A percentile compares a stretch with the other conserved stretches of the same genome.
Conservation (phyloP, 1,284 basidiomycete genomes). For the Taiwanofungus camphoratus region DNA sequence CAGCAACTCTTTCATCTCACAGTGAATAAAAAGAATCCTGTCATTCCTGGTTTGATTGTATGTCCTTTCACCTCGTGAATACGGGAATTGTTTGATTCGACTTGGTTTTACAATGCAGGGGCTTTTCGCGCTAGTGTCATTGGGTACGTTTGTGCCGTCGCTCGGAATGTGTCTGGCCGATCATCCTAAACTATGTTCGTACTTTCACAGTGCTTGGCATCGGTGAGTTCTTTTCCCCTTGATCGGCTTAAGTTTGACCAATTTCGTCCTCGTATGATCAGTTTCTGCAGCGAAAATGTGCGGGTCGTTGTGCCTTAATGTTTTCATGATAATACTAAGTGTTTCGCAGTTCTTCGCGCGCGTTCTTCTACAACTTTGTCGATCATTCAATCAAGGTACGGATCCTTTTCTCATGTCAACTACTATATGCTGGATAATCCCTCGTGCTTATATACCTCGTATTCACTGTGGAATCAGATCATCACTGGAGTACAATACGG, state of each 20-base stretch:
- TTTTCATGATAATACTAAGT: background rate
- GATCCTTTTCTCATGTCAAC: background rate
- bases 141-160: conserved; percentile 1
- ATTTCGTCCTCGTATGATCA: background rate
- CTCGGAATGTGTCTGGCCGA: background rate
- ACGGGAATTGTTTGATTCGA: background rate
- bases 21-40: conserved; percentile 14
- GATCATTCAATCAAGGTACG: conserved; percentile 14
- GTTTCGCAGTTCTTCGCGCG: conserved; percentile 11
- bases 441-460: background rate
- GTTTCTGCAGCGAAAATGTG: conserved; percentile 10
- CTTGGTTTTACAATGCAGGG: background rate
- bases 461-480: conserved; percentile 20
- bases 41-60: conserved; percentile 15
- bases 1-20: background rate
- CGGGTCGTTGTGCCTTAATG: background rate
- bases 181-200: background rate
- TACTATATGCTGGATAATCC: no score
- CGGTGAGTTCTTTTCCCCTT: conserved; percentile 18
- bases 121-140: background rate
- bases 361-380: conserved; percentile 17
- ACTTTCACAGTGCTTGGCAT: conserved; percentile 28
- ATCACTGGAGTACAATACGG: conserved; percentile 20
- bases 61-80: background rate
- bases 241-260: background rate